Percentiles rank a stretch among this genome's conserved stretches.
These are phyloP conservation scores for Mercurialis annua DNA, from an alignment of 345 rosid genomes.

Conservation along the genomic window DNA sequence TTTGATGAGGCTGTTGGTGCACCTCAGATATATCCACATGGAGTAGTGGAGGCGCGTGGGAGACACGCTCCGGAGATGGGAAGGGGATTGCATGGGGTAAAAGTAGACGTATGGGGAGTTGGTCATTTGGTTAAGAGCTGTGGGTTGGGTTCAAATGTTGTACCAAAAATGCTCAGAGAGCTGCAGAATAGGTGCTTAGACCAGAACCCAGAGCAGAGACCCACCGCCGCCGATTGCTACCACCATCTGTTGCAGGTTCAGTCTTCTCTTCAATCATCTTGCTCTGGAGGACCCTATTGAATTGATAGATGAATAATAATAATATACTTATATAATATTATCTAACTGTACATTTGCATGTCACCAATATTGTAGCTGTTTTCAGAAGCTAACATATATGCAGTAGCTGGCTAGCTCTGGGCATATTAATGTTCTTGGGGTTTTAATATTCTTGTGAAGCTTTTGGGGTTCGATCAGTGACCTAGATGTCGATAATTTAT, in stretches of 20 bases:
- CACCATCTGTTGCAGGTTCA: slow-evolving; percentile 88
- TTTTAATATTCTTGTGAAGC: neutral
- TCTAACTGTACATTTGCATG: too few relatives aligned
- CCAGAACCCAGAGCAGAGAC: slow-evolving; percentile 84
- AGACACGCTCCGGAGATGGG: slow-evolving; percentile 89
- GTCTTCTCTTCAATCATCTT: slow-evolving; percentile 46
- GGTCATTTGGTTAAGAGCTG: slow-evolving; percentile 78
- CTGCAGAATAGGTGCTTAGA: slow-evolving; percentile 82
- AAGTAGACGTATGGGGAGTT: slow-evolving; percentile 96
- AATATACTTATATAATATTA: too few relatives aligned
- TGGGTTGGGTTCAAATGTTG: slow-evolving; percentile 43
- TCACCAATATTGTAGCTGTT: too few relatives aligned
- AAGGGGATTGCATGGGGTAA: slow-evolving; percentile 83
- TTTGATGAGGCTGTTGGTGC: slow-evolving; percentile 75
- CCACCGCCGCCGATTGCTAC: slow-evolving; percentile 95
- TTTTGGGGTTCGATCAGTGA: neutral
- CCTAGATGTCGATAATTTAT: neutral
- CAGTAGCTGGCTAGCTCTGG: neutral
- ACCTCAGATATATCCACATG: slow-evolving; percentile 75
- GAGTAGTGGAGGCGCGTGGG: slow-evolving; percentile 42
- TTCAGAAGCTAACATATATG: neutral
- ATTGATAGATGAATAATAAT: slow-evolving; percentile 10
- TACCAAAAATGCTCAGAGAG: slow-evolving; percentile 77
- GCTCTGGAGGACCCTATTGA: slow-evolving; percentile 32
- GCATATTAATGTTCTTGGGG: neutral